Conservation (phyloP, 331 rosid genomes). For the Cucumis variabilis region DNA sequence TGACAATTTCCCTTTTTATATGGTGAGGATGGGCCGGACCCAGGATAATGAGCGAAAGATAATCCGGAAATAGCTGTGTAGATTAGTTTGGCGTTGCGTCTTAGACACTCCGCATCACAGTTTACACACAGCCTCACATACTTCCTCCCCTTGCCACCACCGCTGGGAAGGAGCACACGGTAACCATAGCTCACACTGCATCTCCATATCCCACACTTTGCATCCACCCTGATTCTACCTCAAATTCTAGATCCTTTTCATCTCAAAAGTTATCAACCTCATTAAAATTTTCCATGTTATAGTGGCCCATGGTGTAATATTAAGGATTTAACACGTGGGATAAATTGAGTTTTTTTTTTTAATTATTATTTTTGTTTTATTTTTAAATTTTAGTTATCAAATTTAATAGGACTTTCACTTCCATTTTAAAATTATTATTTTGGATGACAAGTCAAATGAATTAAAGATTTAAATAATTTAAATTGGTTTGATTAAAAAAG, state of each 20-base stretch:
- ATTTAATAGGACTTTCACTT: too few relatives aligned
- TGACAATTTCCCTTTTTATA: too few relatives aligned
- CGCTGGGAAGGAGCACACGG: not conserved
- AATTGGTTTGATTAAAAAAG: too few relatives aligned
- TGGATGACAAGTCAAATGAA: too few relatives aligned
- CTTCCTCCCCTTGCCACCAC: not conserved
- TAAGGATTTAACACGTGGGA: too few relatives aligned
- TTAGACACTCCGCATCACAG: not conserved
- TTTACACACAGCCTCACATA: not conserved
- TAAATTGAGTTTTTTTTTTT: too few relatives aligned
- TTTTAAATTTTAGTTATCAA: too few relatives aligned
- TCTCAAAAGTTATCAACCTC: slow-evolving; percentile 38
- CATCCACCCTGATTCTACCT: slow-evolving; percentile 30
- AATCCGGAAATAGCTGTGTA: not conserved
- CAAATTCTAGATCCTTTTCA: slow-evolving; percentile 27
- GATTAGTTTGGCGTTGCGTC: not conserved
- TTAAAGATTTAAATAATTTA: too few relatives aligned
- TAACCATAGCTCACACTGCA: slow-evolving; percentile 47
- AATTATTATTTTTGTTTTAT: too few relatives aligned
- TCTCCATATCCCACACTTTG: slow-evolving; percentile 46
- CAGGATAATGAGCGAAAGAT: not conserved
- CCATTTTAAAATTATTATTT: too few relatives aligned
- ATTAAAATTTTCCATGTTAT: not conserved
- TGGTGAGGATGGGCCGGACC: not conserved
- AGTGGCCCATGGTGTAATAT: too few relatives aligned